Base-by-base conservation (phyloP, 2,329 filamentous ascomycete species). In the Penicillium sp. region DNA sequence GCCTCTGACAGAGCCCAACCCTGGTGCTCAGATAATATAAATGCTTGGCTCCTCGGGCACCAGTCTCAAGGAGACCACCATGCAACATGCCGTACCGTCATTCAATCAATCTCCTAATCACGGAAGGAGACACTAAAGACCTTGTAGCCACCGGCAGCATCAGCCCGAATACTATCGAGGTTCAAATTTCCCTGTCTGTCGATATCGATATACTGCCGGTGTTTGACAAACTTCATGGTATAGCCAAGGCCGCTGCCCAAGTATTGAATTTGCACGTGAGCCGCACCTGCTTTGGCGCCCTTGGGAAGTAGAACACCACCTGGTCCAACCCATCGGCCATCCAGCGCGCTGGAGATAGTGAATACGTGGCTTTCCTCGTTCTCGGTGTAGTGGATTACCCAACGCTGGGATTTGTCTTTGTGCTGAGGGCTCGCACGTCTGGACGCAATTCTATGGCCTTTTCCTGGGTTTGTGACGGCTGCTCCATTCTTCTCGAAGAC, bases 401-500 rank as follows among this genome's bases (percentile, higher is more conserved):
- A 83, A 32, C 80, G 74, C 60, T 83, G 80, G 2, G 65, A 55
- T 18, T 73, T 71, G 29, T 65, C 61, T 3, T 74, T 65, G 57
- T 83, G 79, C 3, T 64, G 58, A 0, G 65, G 34, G 1, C 65
- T 69, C 1, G 71, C 69, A 29, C 56, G 56, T 4, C 61, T 65
- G 18, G 56, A 59, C 42, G 53, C 69, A 30, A 64, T 11, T 3
- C 42, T 27, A 23, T 42, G 44, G 8, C 51, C 42, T 7, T 55
- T 52, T 35, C 60, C 59, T 4, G 64, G 52, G 49, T 74, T 76
- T 7, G 69, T 69, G 14, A 82, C 69, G 0, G 79, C 79, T 16
- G 63, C 69, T n/a, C 76, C 76, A 32, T 70, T 65, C 50, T 70
- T 66, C 61, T 81, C 80, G 50, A 83, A 78, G 4, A 78, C 77